Evolutionary conservation across 441 rosid species (phyloP), one percentile per base, ranked within the genome.

Genomic region (Erysimum cheiri): DNA sequence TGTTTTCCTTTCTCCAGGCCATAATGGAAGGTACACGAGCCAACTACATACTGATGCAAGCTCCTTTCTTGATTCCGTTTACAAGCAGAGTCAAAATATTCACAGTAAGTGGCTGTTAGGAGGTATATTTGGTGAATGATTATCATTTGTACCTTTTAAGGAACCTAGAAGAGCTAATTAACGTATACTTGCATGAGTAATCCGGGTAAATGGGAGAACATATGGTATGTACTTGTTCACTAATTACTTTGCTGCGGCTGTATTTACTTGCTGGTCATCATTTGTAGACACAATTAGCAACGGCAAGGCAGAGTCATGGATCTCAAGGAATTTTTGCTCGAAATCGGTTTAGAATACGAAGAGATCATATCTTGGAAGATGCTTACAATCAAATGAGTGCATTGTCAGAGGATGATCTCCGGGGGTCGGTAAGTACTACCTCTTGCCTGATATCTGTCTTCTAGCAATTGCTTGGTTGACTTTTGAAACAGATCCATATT

Each of bases 371-470:
- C 73, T 68, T 96, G 74, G 98, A 96, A 84, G 99, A 96, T 86
- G 98, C 99, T 70, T 96, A 85, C 80, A 87, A 75, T 85, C 99
- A 96, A 83, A 91, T 96, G 98, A 93, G 94, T 80, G 81, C 88
- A 60, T 78, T 93, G 74, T 89, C 98, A 37, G 97, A 93, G 80
- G 98, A 91, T 81, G 97, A 96, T 81, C 99, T 93, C 66, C 89
- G 88, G 69, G 97, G 96, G 79, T 66, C 82, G 87, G 99, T 96
- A 86, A 73, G 73, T 40, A 76, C 59, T 60, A 44, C 60, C 54
- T n/a, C 53, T 77, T n/a, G 56, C 69, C 73, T 69, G 41, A 57
- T 74, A 47, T 62, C 10, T 32, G 53, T 75, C 65, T 70, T 44
- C 48, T 29, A 43, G 56, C 47, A 48, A 46, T 62, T 40, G 60